These are phyloP conservation scores for Platanus orientalis DNA, from an alignment of 164 flowering plant genomes.

Conservation along the genomic window DNA sequence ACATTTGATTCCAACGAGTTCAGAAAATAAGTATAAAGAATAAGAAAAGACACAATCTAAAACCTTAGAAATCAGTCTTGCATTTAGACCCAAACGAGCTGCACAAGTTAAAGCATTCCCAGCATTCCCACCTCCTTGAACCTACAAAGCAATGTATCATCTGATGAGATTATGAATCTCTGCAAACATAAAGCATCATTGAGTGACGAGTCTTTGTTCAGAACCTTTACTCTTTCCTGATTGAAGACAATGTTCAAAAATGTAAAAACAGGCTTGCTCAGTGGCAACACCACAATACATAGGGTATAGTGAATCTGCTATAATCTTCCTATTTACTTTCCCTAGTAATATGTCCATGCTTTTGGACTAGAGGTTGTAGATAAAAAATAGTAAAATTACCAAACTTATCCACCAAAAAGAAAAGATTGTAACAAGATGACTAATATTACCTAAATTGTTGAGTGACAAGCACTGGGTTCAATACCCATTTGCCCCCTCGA, in stretches of 20 bases:
- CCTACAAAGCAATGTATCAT: slow-evolving; percentile 32
- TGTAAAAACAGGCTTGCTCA: neutral
- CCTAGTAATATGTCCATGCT: too few species aligned
- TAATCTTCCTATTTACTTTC: too few species aligned
- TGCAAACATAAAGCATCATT: neutral
- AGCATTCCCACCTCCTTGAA: slow-evolving; percentile 93
- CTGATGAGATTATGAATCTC: neutral
- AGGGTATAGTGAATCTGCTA: too few species aligned
- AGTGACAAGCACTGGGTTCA: too few species aligned
- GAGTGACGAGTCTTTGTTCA: too few species aligned
- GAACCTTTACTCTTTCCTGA: neutral
- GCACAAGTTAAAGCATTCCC: slow-evolving; percentile 89
- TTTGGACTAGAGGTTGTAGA: too few species aligned
- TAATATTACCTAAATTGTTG: too few species aligned
- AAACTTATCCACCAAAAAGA: too few species aligned
- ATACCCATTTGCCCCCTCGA: too few species aligned
- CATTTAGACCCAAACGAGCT: slow-evolving; percentile 73
- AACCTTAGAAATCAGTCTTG: slow-evolving; percentile 84
- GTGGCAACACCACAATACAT: too few species aligned
- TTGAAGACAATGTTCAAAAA: neutral
- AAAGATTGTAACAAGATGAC: too few species aligned
- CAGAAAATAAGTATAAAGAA: neutral
- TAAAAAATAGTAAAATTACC: too few species aligned
- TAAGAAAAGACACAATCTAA: neutral
- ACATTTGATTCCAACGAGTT: neutral